These are phyloP conservation scores for Chaetomiaceae sp. DNA, from an alignment of 2,329 filamentous ascomycete species.

Conservation along the genomic window DNA sequence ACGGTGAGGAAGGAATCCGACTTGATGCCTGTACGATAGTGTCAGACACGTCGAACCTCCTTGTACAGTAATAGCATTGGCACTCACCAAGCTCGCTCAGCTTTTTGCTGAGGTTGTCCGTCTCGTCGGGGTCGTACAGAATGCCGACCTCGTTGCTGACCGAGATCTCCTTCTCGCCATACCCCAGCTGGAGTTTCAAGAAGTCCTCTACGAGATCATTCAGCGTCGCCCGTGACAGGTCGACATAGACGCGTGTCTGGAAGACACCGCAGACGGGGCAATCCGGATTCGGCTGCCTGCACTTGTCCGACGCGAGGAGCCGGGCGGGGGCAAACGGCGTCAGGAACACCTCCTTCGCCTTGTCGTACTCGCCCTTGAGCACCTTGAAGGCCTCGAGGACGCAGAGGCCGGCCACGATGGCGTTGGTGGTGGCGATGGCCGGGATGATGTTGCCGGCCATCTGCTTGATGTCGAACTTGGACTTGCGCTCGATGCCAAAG, in stretches of 20 bases:
- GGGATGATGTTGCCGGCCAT: conserved; percentile 99
- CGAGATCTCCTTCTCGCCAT: conserved; percentile 72
- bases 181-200: conserved; percentile 66
- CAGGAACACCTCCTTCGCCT: conserved; percentile 80
- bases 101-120: conserved; percentile 77
- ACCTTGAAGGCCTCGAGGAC: conserved; percentile 93
- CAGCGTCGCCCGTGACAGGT: conserved; percentile 68
- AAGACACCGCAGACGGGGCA: conserved; percentile 81
- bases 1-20: conserved; percentile 75
- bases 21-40: conserved; percentile 52
- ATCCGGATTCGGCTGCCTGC: conserved; percentile 65
- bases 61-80: background rate
- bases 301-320: conserved; percentile 54
- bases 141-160: conserved; percentile 69
- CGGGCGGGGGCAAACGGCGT: conserved; percentile 60
- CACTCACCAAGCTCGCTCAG: conserved; percentile 67
- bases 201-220: conserved; percentile 74
- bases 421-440: conserved; percentile 96
- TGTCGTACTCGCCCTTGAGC: conserved; percentile 64
- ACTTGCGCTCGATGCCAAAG: conserved; percentile 85
- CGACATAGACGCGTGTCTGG: conserved; percentile 62
- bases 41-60: conserved; percentile 11
- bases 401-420: conserved; percentile 88
- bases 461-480: conserved; percentile 95
- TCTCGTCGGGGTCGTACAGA: conserved; percentile 87